These are phyloP conservation scores for Sarcomyxa edulis DNA, from an alignment of 768 basidiomycete species.

Conservation along the genomic window DNA sequence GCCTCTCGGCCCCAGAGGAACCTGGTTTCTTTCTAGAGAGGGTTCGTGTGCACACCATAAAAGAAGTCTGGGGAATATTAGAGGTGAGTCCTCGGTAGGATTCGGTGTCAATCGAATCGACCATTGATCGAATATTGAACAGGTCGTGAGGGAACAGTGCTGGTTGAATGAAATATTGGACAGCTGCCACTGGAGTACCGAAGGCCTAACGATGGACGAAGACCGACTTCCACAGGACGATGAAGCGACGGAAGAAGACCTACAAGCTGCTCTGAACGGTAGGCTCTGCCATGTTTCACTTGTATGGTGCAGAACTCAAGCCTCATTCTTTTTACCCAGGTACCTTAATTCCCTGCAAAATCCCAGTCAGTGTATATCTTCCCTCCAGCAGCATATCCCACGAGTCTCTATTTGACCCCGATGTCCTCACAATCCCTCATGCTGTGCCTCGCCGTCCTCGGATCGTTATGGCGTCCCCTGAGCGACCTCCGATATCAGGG, in stretches of 20 bases:
- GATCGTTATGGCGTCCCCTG: slow-evolving; percentile 65
- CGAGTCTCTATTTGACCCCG: slow-evolving; percentile 38
- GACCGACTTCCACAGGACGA: slow-evolving; percentile 23
- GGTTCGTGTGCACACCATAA: slow-evolving; percentile 66
- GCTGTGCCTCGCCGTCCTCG: slow-evolving; percentile 37
- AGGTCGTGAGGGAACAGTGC: slow-evolving; percentile 80
- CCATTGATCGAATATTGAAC: neutral
- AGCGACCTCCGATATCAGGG: slow-evolving; percentile 58
- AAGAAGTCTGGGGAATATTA: slow-evolving; percentile 70
- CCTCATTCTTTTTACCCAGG: slow-evolving; percentile 28
- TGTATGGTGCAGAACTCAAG: neutral
- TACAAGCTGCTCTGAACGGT: slow-evolving; percentile 65
- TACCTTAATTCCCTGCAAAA: slow-evolving; percentile 46
- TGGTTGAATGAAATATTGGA: slow-evolving; percentile 76
- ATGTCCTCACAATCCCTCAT: slow-evolving; percentile 30
- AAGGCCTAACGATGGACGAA: slow-evolving; percentile 29
- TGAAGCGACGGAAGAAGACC: slow-evolving; percentile 45
- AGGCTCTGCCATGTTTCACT: slow-evolving; percentile 10
- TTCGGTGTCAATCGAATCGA: slow-evolving; percentile 3
- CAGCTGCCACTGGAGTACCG: slow-evolving; percentile 58
- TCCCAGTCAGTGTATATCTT: slow-evolving; percentile 71
- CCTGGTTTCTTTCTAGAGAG: slow-evolving; percentile 71
- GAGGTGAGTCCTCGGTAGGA: slow-evolving; percentile 50
- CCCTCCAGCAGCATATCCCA: slow-evolving; percentile 32
- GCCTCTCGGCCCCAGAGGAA: slow-evolving; percentile 65